Conservation (phyloP, 2,329 filamentous ascomycete genomes). For the Fusarium domesticum region DNA sequence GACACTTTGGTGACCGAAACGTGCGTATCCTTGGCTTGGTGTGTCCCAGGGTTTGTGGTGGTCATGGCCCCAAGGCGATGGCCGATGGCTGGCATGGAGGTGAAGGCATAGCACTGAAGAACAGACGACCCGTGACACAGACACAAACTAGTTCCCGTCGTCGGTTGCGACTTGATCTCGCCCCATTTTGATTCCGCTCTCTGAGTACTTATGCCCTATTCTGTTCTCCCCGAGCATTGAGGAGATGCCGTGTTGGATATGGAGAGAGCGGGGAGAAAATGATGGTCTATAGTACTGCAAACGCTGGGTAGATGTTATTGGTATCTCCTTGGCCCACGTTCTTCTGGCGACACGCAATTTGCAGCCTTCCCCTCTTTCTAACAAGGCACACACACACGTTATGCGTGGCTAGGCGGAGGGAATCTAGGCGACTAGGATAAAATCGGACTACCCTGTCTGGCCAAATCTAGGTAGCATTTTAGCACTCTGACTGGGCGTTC, state of each 20-base stretch:
- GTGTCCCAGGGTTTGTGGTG: slow-evolving; percentile 14
- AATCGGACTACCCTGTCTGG: neutral
- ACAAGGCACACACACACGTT: slow-evolving; percentile 3
- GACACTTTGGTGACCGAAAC: slow-evolving; percentile 18
- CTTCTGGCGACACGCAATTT: slow-evolving; percentile 2
- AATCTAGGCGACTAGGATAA: slow-evolving; percentile 9
- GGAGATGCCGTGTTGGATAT: too few species aligned
- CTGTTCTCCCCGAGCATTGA: too few species aligned
- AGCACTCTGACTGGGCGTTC: too few species aligned
- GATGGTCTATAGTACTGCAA: too few species aligned
- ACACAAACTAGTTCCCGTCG: neutral
- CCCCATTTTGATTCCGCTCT: too few species aligned
- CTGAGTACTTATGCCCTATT: too few species aligned
- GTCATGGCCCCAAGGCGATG: slow-evolving; percentile 5
- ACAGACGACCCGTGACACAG: slow-evolving; percentile 5
- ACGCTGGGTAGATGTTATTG: slow-evolving; percentile 10
- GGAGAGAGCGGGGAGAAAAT: too few species aligned
- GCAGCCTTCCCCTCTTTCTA: slow-evolving; percentile 8
- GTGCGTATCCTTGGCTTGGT: slow-evolving; percentile 10
- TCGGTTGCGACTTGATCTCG: too few species aligned
- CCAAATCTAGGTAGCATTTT: too few species aligned
- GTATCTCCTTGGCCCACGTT: slow-evolving; percentile 4
- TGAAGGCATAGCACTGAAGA: slow-evolving; percentile 16
- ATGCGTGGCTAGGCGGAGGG: slow-evolving; percentile 14
- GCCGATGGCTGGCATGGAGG: slow-evolving; percentile 24